Conservation (phyloP, 148 eudicot genomes). For the Rhododendron mucronatum region DNA sequence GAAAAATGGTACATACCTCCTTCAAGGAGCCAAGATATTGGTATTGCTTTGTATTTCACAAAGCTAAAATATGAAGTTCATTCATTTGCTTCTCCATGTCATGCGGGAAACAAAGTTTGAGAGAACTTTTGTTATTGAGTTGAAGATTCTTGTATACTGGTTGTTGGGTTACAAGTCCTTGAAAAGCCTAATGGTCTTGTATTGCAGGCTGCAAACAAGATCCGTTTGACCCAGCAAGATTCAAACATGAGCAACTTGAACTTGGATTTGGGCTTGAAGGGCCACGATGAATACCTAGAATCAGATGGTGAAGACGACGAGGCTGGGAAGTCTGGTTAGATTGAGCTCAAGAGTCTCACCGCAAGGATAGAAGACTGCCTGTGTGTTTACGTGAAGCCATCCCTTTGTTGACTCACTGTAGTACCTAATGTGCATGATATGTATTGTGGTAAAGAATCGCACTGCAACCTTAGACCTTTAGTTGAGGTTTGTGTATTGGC, state of each 20-base stretch:
- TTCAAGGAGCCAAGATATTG: not conserved
- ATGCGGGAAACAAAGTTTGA: not conserved
- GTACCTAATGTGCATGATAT: not conserved
- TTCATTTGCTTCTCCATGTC: not conserved
- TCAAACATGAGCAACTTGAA: not conserved
- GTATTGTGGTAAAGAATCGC: not conserved
- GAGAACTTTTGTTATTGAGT: not conserved
- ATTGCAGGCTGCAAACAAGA: not conserved
- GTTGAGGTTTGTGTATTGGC: not conserved
- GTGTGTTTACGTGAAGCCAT: not conserved
- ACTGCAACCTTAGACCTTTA: not conserved
- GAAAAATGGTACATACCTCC: too few relatives aligned
- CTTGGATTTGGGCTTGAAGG: constrained; percentile 5
- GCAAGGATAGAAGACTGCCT: not conserved
- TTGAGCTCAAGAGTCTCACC: not conserved
- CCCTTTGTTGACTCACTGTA: not conserved
- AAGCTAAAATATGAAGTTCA: not conserved
- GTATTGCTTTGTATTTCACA: not conserved
- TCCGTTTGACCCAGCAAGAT: not conserved
- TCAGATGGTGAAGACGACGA: not conserved
- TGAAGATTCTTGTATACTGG: not conserved
- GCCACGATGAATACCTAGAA: not conserved
- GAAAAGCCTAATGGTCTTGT: not conserved
- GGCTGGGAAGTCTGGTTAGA: not conserved
- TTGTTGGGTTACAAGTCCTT: not conserved